Conservation (phyloP, 352 stramenopile species). For the Phytophthora lateralis region DNA sequence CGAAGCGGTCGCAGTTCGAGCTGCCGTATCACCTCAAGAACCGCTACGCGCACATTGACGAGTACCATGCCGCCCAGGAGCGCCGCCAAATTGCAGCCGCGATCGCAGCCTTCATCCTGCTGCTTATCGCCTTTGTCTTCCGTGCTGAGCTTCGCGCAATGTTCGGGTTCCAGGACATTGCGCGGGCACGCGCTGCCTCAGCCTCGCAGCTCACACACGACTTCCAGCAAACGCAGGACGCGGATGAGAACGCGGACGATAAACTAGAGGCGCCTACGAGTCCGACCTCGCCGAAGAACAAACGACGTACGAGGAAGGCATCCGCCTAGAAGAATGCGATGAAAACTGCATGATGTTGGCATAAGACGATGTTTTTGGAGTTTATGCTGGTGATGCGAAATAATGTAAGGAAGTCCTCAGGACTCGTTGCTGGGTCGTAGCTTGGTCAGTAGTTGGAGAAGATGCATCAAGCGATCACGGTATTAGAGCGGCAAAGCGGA, state of each 20-base stretch:
- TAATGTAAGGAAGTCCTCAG: conserved; percentile 22
- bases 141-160: conserved; percentile 51
- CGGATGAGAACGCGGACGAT: conserved; percentile 4
- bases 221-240: conserved; percentile 41
- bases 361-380: conserved; percentile 20
- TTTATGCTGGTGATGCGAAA: conserved; percentile 28
- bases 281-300: conserved; percentile 6
- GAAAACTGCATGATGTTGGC: conserved; percentile 4
- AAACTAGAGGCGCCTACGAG: background rate
- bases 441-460: conserved; percentile 3
- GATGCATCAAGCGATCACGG: background rate
- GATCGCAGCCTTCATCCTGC: conserved; percentile 36
- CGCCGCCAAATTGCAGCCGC: conserved; percentile 48
- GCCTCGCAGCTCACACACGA: conserved; percentile 65
- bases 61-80: conserved; percentile 60
- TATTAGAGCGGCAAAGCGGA: background rate
- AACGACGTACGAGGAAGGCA: conserved; percentile 14
- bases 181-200: conserved; percentile 61
- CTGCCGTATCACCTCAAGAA: conserved; percentile 88
- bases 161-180: conserved; percentile 78
- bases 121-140: conserved; percentile 62
- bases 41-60: conserved; percentile 84
- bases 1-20: conserved; percentile 92
- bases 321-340: conserved; percentile 20
- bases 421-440: background rate